Conservation (phyloP, 1,284 basidiomycete species). For the Pseudomicrostroma phylloplanum region DNA sequence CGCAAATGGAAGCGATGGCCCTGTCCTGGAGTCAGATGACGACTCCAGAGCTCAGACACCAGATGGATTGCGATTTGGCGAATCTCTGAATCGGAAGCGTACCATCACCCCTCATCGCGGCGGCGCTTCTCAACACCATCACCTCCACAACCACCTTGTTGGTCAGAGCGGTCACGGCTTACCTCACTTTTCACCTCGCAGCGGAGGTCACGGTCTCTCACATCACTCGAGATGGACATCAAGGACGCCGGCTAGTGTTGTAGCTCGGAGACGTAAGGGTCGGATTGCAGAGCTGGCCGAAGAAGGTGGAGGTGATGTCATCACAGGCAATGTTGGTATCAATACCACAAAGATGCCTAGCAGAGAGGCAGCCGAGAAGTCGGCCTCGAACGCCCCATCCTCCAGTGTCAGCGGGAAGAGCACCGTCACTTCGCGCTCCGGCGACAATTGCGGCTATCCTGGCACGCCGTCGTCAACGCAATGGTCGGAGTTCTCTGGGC, state of each 20-base stretch:
- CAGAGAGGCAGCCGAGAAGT: conserved; percentile 10
- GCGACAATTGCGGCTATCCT: not conserved
- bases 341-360: conserved; percentile 26
- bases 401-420: not conserved
- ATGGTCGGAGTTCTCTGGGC: conserved; percentile 27
- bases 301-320: conserved; percentile 26
- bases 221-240: conserved; percentile 11
- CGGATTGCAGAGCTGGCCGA: conserved; percentile 42
- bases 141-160: conserved; percentile 7
- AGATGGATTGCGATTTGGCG: not conserved
- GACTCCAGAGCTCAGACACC: not conserved
- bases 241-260: conserved; percentile 12
- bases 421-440: not conserved
- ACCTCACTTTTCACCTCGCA: conserved; percentile 18
- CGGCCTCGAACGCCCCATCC: not conserved
- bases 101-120: not conserved
- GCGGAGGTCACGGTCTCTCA: conserved; percentile 18
- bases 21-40: conserved; percentile 5
- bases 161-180: conserved; percentile 6
- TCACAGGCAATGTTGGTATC: conserved; percentile 11
- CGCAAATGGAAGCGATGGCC: conserved; percentile 9
- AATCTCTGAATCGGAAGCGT: conserved; percentile 3
- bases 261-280: conserved; percentile 26
- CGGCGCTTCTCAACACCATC: conserved; percentile 1
- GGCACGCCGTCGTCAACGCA: conserved; percentile 3